phyloP scores from a whole-genome alignment of 2,329 filamentous ascomycete species.

The Alternaria triticimaculans region DNA sequence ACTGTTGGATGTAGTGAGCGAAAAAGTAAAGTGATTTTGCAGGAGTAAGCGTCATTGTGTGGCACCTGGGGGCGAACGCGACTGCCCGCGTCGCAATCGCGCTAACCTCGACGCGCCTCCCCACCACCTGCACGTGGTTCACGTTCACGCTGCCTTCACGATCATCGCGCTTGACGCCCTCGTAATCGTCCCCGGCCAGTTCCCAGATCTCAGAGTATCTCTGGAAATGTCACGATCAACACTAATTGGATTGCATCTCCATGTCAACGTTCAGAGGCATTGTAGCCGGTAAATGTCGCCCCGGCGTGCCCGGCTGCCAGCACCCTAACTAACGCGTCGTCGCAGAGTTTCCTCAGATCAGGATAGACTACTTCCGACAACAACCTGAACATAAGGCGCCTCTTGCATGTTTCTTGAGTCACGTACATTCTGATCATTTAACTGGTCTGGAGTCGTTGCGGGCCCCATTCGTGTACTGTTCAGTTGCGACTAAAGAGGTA shows the following conservation, averaged over 20 bases:
- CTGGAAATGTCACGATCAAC: conserved; percentile 10
- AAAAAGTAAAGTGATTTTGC: neutral
- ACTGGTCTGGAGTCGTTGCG: conserved; percentile 77
- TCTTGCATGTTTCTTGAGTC: conserved; percentile 85
- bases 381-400: conserved; percentile 64
- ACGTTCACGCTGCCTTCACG: neutral
- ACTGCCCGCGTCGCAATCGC: neutral
- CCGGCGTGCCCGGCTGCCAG: neutral
- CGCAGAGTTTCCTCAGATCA: conserved; percentile 78
- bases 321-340: neutral
- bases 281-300: conserved; percentile 26
- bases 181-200: neutral
- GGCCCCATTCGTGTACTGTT: conserved; percentile 89
- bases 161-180: neutral
- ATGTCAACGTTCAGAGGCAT: conserved; percentile 50
- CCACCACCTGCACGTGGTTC: neutral
- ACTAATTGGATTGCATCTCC: neutral
- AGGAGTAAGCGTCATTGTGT: neutral
- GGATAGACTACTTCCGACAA: conserved; percentile 81
- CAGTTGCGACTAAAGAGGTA: conserved; percentile 77
- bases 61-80: neutral
- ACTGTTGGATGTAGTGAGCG: neutral
- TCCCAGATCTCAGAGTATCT: too few relatives aligned
- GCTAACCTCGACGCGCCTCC: conserved; percentile 2
- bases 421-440: conserved; percentile 91